Evolutionary conservation across 495 filamentous ascomycete species (phyloP).

Genomic region (Penicillium waksmanii): DNA sequence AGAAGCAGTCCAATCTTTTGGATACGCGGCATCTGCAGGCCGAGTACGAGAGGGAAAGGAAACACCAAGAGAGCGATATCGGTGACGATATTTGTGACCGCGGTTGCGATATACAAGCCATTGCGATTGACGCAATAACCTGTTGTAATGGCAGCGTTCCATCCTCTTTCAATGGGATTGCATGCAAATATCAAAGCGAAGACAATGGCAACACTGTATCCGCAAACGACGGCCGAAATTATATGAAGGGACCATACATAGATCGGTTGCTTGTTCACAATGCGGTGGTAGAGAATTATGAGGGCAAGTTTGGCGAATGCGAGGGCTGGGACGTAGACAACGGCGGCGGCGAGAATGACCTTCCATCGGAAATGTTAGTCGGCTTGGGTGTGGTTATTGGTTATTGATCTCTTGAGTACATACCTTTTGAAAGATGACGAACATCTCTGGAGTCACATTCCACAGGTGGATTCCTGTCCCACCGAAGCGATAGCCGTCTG

Average conservation of each 20-base stretch:
- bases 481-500: constrained; percentile 15
- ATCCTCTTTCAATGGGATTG: constrained; percentile 37
- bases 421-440: constrained; percentile 21
- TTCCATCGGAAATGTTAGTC: constrained; percentile 5
- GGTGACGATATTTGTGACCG: constrained; percentile 43
- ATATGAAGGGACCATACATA: constrained; percentile 24
- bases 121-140: constrained; percentile 38
- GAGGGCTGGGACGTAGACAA: constrained; percentile 40
- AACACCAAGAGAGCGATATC: constrained; percentile 43
- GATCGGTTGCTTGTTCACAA: constrained; percentile 20
- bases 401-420: background rate
- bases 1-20: constrained; percentile 26
- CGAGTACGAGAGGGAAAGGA: constrained; percentile 34
- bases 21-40: constrained; percentile 22
- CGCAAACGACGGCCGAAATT: constrained; percentile 25
- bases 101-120: constrained; percentile 40
- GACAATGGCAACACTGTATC: constrained; percentile 34
- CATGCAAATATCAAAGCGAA: constrained; percentile 46
- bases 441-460: constrained; percentile 18
- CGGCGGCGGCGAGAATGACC: constrained; percentile 28
- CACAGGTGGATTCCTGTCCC: constrained; percentile 23
- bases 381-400: background rate
- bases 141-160: constrained; percentile 28
- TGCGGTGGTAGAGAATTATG: constrained; percentile 37
- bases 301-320: constrained; percentile 38